Evolutionary conservation across 495 filamentous ascomycete species (phyloP).

Genomic region (Neurospora sp.): DNA sequence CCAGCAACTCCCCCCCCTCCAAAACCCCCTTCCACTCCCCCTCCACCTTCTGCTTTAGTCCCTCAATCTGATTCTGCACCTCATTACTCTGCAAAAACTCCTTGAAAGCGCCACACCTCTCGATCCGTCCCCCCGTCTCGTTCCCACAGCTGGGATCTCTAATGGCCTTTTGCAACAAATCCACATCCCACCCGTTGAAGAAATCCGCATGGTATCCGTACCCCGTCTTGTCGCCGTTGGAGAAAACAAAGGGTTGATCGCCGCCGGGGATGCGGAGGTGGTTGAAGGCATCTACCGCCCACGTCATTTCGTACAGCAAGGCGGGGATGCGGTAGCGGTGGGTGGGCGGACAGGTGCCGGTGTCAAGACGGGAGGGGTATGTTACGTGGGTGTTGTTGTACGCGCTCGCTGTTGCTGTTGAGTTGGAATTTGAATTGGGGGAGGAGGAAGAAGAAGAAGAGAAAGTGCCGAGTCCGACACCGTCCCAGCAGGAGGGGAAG

Average conservation of each 20-base stretch:
- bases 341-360: conserved; percentile 38
- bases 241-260: conserved; percentile 48
- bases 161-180: conserved; percentile 38
- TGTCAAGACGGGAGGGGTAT: conserved; percentile 39
- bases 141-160: conserved; percentile 35
- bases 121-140: conserved; percentile 19
- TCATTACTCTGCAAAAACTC: conserved; percentile 3
- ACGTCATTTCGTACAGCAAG: conserved; percentile 56
- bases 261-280: conserved; percentile 12
- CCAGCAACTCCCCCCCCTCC: not conserved
- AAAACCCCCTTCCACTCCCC: not conserved
- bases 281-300: conserved; percentile 42
- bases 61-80: not conserved
- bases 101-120: conserved; percentile 37
- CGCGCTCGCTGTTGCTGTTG: conserved; percentile 6
- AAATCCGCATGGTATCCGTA: conserved; percentile 50
- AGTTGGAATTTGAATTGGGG: accelerated
- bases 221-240: conserved; percentile 32
- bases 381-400: conserved; percentile 50
- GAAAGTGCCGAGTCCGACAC: conserved; percentile 38
- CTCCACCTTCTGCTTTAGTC: not conserved
- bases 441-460: not conserved
- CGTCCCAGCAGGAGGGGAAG: conserved; percentile 76
- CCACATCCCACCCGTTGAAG: conserved; percentile 55
- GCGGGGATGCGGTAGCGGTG: conserved; percentile 50